Evolutionary conservation across 2,329 filamentous ascomycete genomes (phyloP).

Genomic region (Ceratocystis smalleyi): DNA sequence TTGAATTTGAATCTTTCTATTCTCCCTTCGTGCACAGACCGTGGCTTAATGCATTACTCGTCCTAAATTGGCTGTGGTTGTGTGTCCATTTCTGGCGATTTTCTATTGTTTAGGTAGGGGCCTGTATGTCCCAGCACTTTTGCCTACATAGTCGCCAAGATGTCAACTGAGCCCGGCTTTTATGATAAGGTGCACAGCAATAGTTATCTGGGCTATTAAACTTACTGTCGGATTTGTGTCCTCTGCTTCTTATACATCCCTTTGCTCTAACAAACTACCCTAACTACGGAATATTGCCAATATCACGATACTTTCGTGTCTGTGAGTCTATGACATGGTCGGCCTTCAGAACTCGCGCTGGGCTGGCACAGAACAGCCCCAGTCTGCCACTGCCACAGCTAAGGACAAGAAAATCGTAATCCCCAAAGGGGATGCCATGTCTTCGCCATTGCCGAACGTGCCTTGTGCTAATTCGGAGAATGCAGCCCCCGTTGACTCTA

Average conservation of each 20-base stretch:
- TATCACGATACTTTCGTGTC: neutral
- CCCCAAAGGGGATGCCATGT: neutral
- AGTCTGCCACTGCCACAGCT: neutral
- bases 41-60: neutral
- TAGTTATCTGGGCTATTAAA: neutral
- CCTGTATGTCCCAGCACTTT: neutral
- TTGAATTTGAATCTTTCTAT: neutral
- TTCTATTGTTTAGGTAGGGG: neutral
- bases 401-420: neutral
- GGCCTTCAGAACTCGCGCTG: conserved; percentile 12
- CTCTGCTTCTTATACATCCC: neutral
- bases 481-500: neutral
- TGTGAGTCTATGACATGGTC: neutral
- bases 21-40: neutral
- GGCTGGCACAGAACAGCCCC: neutral
- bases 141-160: neutral
- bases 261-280: neutral
- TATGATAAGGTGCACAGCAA: neutral
- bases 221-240: neutral
- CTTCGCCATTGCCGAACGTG: neutral
- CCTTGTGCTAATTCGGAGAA: neutral
- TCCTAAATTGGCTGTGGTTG: neutral
- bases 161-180: neutral
- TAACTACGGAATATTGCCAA: neutral
- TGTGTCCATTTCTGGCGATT: neutral